Conservation (phyloP, 345 rosid species). For the Gynandropsis gynandra region DNA sequence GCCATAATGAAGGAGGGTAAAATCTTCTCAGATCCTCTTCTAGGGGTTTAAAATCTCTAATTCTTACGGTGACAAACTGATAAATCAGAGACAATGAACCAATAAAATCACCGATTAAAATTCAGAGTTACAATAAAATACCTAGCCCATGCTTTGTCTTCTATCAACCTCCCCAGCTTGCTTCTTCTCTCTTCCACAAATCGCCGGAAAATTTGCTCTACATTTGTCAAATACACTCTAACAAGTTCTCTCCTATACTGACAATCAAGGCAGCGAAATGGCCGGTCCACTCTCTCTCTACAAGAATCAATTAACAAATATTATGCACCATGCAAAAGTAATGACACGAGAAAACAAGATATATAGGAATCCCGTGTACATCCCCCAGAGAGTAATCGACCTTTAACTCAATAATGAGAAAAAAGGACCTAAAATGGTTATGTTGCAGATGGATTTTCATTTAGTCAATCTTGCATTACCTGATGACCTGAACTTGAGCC, state of each 20-base stretch:
- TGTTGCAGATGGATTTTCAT: background rate
- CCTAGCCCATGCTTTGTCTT: constrained; percentile 97
- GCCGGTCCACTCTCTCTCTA: constrained; percentile 90
- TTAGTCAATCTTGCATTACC: constrained; percentile 34
- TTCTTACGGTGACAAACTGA: constrained; percentile 22
- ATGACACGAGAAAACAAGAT: constrained; percentile 9
- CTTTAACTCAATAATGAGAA: too few relatives aligned
- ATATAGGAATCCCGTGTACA: too few relatives aligned
- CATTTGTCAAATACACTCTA: constrained; percentile 82
- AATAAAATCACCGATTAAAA: constrained; percentile 15
- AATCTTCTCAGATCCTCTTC: constrained; percentile 25
- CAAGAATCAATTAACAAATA: constrained; percentile 14
- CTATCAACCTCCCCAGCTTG: constrained; percentile 74
- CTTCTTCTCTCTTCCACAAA: constrained; percentile 84
- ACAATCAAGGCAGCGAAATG: constrained; percentile 94
- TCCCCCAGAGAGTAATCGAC: too few relatives aligned
- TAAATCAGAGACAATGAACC: constrained; percentile 22
- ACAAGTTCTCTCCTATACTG: constrained; percentile 89
- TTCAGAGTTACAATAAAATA: constrained; percentile 21
- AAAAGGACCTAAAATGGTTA: background rate
- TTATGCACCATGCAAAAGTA: constrained; percentile 4
- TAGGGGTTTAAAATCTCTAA: constrained; percentile 23
- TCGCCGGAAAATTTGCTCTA: constrained; percentile 82
- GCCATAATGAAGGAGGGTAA: constrained; percentile 24
- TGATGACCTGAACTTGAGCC: constrained; percentile 97